These are phyloP conservation scores for Annona squamosa DNA, from an alignment of 164 flowering plant genomes.

Conservation along the genomic window DNA sequence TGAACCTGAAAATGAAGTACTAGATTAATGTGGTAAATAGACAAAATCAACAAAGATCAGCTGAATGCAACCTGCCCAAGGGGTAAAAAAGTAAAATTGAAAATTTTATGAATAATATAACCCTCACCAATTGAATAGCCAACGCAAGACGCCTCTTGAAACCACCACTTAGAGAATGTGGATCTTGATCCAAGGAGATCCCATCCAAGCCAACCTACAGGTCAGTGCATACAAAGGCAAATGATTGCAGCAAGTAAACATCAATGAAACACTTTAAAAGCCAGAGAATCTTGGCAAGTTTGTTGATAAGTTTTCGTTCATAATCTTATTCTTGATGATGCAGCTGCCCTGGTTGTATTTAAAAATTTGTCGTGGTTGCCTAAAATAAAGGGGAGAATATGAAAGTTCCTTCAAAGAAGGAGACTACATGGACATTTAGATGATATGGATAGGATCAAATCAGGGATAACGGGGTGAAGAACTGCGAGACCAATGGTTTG, in stretches of 20 bases:
- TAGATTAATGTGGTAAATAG: background rate
- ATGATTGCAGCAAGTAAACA: background rate
- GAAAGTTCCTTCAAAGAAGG: too few species aligned
- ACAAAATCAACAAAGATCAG: background rate
- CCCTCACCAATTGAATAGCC: slow-evolving; percentile 83
- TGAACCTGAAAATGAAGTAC: slow-evolving; percentile 52
- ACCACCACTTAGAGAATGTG: slow-evolving; percentile 96
- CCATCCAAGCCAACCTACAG: slow-evolving; percentile 81
- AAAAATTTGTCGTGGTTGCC: too few species aligned
- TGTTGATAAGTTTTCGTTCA: too few species aligned
- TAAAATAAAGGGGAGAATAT: too few species aligned
- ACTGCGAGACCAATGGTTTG: too few species aligned
- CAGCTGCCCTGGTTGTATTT: too few species aligned
- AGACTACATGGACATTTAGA: too few species aligned
- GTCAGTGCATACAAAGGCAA: background rate
- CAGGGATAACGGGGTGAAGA: too few species aligned
- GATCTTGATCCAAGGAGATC: slow-evolving; percentile 75
- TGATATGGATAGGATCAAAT: too few species aligned
- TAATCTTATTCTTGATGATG: too few species aligned
- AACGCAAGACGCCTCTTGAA: slow-evolving; percentile 97
- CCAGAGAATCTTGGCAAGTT: background rate
- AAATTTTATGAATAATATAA: background rate
- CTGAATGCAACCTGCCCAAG: background rate
- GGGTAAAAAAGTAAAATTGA: background rate
- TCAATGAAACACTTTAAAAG: background rate